Conservation (phyloP, 352 stramenopile species). For the Pythium folliculosum region DNA sequence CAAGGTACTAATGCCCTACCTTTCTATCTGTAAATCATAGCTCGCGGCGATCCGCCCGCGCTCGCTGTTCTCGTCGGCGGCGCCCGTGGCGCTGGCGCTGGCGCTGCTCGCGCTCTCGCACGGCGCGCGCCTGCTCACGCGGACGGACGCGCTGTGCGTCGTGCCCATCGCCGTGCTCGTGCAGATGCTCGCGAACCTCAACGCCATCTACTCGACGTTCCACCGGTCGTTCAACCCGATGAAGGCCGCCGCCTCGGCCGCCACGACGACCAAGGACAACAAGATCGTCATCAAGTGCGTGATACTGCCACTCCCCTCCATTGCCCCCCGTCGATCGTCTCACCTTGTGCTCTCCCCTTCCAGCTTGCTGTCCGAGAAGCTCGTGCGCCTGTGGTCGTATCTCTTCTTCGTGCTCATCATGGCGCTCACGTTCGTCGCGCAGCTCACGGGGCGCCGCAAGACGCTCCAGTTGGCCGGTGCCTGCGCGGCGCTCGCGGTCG, state of each 20-base stretch:
- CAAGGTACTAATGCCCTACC: too few species aligned
- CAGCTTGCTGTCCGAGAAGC: constrained; percentile 72
- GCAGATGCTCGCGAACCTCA: constrained; percentile 74
- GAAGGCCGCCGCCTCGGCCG: constrained; percentile 27
- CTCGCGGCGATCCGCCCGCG: constrained; percentile 50
- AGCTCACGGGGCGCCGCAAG: constrained; percentile 45
- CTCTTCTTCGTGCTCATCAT: constrained; percentile 56
- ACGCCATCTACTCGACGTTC: constrained; percentile 71
- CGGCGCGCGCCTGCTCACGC: constrained; percentile 39
- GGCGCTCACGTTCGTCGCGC: constrained; percentile 33
- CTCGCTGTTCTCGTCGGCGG: constrained; percentile 60
- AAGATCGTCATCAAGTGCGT: constrained; percentile 63
- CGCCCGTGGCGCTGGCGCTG: constrained; percentile 53
- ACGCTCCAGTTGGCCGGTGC: constrained; percentile 30
- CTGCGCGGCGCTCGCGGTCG: constrained; percentile 37
- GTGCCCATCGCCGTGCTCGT: constrained; percentile 56
- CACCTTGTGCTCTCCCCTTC: neutral
- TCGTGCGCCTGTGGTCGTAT: constrained; percentile 71
- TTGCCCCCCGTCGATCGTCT: neutral
- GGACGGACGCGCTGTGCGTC: constrained; percentile 40
- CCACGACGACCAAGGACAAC: constrained; percentile 36
- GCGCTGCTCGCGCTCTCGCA: constrained; percentile 40
- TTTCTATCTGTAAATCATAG: too few species aligned
- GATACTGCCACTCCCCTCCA: neutral
- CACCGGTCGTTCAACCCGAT: constrained; percentile 54